Percentiles rank a stretch among this genome's conserved stretches.
phyloP scores from a whole-genome alignment of 805 yeast species.

The Teunomyces tritomae region DNA sequence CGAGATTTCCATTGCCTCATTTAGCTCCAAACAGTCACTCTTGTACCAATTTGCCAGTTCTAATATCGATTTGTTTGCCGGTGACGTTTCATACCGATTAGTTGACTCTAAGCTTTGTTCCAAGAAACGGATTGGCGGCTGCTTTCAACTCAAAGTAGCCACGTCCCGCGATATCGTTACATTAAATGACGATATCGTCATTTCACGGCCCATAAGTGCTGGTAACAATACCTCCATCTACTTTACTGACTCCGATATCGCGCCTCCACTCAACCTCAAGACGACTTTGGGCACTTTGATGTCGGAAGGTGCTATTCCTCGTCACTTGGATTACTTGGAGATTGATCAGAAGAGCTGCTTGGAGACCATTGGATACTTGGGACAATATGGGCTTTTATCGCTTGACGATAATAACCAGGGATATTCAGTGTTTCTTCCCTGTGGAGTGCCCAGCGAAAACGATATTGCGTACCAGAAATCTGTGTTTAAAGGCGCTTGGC shows the following conservation, averaged over 20 bases:
- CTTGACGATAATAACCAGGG: conserved; percentile 56
- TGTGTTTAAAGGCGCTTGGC: conserved; percentile 52
- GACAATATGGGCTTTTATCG: conserved; percentile 49
- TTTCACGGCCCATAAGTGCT: conserved; percentile 43
- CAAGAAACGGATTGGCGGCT: conserved; percentile 57
- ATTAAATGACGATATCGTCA: conserved; percentile 57
- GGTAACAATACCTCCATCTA: conserved; percentile 66
- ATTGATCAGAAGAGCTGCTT: conserved; percentile 52
- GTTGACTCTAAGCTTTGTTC: conserved; percentile 55
- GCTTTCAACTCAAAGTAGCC: conserved; percentile 42
- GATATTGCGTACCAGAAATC: background rate
- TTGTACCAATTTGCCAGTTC: conserved; percentile 66
- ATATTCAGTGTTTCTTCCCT: conserved; percentile 77
- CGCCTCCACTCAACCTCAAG: conserved; percentile 62
- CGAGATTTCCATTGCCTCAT: conserved; percentile 18
- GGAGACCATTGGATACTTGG: conserved; percentile 57
- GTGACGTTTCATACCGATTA: conserved; percentile 27
- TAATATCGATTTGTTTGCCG: conserved; percentile 28
- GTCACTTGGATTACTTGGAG: conserved; percentile 26
- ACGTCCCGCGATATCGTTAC: conserved; percentile 18
- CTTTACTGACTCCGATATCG: conserved; percentile 56
- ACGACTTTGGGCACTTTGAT: conserved; percentile 54
- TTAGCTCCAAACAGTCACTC: conserved; percentile 34
- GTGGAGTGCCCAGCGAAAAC: conserved; percentile 36
- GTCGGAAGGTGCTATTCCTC: conserved; percentile 28